phyloP scores from a whole-genome alignment of 1,139 yeast genomes.

The Meyerozyma guilliermondii region DNA sequence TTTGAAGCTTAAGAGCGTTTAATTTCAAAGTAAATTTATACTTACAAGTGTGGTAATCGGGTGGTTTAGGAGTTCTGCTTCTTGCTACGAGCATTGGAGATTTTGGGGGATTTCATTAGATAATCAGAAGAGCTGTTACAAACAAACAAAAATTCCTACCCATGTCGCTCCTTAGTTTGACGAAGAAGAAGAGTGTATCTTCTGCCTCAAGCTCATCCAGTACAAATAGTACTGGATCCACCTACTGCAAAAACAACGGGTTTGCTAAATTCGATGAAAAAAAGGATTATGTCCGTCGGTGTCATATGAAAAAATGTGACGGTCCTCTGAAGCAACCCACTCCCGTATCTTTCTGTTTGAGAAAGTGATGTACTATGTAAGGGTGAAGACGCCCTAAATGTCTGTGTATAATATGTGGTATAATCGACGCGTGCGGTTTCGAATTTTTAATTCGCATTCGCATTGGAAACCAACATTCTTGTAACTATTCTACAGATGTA shows the following conservation, averaged over 20 bases:
- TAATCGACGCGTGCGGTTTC: not conserved
- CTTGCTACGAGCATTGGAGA: constrained; percentile 2
- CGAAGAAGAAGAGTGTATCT: constrained; percentile 2
- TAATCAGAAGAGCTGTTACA: not conserved
- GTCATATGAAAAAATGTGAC: constrained; percentile 22
- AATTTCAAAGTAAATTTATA: not conserved
- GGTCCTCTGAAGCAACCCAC: constrained; percentile 22
- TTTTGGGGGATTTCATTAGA: not conserved
- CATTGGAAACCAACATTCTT: no score
- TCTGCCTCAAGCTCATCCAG: constrained; percentile 1
- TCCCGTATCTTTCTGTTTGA: constrained; percentile 36
- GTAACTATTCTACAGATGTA: constrained; percentile 11
- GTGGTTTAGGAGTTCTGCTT: constrained; percentile 3
- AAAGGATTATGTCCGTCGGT: constrained; percentile 41
- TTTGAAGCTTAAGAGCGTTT: not conserved
- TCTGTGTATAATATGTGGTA: constrained; percentile 1
- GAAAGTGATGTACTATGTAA: constrained; percentile 13
- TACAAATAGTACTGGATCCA: not conserved
- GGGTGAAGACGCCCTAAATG: constrained; percentile 1
- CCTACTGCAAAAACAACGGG: not conserved
- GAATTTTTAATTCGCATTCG: no score
- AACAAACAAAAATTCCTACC: not conserved
- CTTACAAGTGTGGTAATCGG: constrained; percentile 1
- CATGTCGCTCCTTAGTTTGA: constrained; percentile 1
- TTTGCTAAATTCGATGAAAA: constrained; percentile 37